Percentiles rank a stretch among this genome's conserved stretches.
phyloP scores from a whole-genome alignment of 768 basidiomycete genomes.

The Russula vinacea region DNA sequence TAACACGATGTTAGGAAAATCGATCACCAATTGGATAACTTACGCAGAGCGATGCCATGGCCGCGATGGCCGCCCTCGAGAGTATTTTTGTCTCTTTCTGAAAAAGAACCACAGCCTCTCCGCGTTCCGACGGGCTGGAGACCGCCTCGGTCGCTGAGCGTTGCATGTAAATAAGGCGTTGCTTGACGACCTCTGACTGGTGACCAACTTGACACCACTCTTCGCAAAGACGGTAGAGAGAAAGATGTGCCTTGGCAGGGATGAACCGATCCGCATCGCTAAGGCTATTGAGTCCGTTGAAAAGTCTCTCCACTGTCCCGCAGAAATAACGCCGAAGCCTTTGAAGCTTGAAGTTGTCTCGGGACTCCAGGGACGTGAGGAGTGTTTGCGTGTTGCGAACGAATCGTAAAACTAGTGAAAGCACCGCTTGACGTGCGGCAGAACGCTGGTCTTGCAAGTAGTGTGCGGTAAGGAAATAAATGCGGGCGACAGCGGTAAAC shows the following conservation, averaged over 20 bases:
- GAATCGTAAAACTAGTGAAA: constrained; percentile 81
- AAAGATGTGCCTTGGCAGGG: constrained; percentile 68
- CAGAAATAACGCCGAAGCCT: constrained; percentile 88
- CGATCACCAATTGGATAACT: constrained; percentile 38
- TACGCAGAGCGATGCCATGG: constrained; percentile 84
- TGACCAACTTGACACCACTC: constrained; percentile 90
- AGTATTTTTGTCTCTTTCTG: constrained; percentile 64
- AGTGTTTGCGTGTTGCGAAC: constrained; percentile 79
- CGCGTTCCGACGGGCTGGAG: constrained; percentile 53
- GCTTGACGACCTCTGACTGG: constrained; percentile 68
- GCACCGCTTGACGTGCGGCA: constrained; percentile 63
- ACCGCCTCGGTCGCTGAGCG: constrained; percentile 55
- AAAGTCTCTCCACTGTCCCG: constrained; percentile 80
- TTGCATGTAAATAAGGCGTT: constrained; percentile 68
- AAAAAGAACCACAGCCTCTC: constrained; percentile 34
- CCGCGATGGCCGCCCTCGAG: constrained; percentile 80
- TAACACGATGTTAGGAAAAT: constrained; percentile 35
- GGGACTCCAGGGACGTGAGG: constrained; percentile 65
- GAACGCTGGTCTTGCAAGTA: constrained; percentile 68
- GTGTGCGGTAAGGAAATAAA: constrained; percentile 82
- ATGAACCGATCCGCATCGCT: constrained; percentile 77
- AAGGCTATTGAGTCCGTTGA: constrained; percentile 66
- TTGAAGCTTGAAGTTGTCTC: constrained; percentile 74
- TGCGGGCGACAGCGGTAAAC: constrained; percentile 83
- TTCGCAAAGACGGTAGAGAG: constrained; percentile 81